These are phyloP conservation scores for Paramecium pentaurelia DNA, from an alignment of 73 alveolate genomes.

Conservation along the genomic window DNA sequence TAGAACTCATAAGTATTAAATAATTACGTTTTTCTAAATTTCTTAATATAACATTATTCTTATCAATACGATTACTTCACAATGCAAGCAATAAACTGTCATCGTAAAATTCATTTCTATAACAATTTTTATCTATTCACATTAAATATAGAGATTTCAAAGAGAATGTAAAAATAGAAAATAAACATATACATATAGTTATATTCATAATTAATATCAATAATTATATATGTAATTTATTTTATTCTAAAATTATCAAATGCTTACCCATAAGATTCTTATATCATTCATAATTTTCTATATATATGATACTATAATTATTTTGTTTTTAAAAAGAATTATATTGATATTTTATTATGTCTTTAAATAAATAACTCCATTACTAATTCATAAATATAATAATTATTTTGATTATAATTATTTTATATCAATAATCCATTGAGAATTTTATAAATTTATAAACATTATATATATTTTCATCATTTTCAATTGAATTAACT, in stretches of 20 bases:
- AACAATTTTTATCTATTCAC: background rate
- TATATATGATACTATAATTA: no score
- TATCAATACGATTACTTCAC: background rate
- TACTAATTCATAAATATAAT: no score
- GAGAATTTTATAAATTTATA: background rate
- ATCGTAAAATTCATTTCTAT: background rate
- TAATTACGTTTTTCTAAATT: conserved; percentile 13
- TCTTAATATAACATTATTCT: background rate
- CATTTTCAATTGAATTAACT: background rate
- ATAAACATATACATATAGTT: background rate
- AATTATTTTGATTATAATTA: no score
- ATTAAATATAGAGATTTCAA: background rate
- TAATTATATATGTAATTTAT: no score
- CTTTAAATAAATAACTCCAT: background rate
- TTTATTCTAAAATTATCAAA: background rate
- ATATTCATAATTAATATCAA: background rate
- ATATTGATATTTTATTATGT: no score
- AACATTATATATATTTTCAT: background rate
- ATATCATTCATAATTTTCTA: no score
- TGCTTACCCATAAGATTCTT: background rate
- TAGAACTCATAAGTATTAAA: background rate
- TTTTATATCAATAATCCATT: no score
- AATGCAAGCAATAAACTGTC: background rate
- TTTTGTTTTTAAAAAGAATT: no score
- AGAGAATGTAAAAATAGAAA: background rate